A percentile compares a stretch with the other conserved stretches of the same genome.
These are phyloP conservation scores for Marasmius fiardii DNA, from an alignment of 1,284 basidiomycete species.

Conservation along the genomic window DNA sequence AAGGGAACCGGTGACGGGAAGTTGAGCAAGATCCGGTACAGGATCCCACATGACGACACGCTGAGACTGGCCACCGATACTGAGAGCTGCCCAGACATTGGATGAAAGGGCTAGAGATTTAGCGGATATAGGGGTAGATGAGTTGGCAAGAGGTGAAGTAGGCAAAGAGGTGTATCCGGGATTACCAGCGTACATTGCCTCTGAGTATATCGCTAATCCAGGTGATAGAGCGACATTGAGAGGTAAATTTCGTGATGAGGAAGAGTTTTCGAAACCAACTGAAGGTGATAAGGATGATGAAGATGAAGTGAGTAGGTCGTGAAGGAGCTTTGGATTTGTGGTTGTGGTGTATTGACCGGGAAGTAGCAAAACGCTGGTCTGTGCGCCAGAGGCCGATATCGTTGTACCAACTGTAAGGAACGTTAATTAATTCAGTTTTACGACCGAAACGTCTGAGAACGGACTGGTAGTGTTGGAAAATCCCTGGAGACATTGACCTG, in stretches of 20 bases:
- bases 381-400: conserved; percentile 49
- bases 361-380: conserved; percentile 57
- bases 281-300: conserved; percentile 55
- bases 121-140: conserved; percentile 48
- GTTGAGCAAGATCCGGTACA: conserved; percentile 70
- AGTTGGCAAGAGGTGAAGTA: conserved; percentile 51
- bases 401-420: conserved; percentile 55
- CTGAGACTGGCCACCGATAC: conserved; percentile 38
- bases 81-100: conserved; percentile 68
- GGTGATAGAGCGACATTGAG: conserved; percentile 61
- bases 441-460: conserved; percentile 22
- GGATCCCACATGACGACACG: conserved; percentile 73
- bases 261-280: conserved; percentile 56
- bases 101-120: conserved; percentile 59
- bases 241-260: conserved; percentile 52
- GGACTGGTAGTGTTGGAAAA: conserved; percentile 66
- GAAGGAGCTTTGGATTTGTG: conserved; percentile 68
- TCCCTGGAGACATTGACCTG: conserved; percentile 78
- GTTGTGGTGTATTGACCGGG: conserved; percentile 71
- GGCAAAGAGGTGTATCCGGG: conserved; percentile 41
- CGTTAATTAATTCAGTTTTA: conserved; percentile 13
- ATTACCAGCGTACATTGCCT: conserved; percentile 60
- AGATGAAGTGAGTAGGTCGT: conserved; percentile 59
- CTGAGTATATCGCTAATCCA: conserved; percentile 59
- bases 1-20: conserved; percentile 51